Evolutionary conservation across 257 asterid genomes (phyloP), one percentile per base, ranked within the genome.

Genomic region (Solanum chilense): DNA sequence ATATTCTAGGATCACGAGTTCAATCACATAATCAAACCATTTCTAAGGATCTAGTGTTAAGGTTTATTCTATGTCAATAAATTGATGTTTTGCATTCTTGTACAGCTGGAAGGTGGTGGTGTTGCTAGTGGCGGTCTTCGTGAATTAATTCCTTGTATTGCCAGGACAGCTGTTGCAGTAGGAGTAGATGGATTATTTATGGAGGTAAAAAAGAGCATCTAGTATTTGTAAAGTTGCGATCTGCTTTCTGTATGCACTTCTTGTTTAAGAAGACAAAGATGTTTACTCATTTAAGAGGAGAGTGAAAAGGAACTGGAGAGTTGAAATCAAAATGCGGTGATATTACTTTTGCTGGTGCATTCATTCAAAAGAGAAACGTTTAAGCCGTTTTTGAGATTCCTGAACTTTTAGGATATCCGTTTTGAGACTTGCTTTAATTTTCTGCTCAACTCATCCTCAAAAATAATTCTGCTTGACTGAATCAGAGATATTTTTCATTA

Each of bases 41-140:
- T 44, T 5, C 84, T 77, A 27, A 80, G 84, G 64, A 25, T 27
- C 52, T 27, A 49, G 13, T 31, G 33, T 69, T 52, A 42, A 64
- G 18, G 64, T 21, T 45, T 69, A 45, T 77, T 69, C 70, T 56
- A 21, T n/a, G 52, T 66, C 41, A 66, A 87, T 80, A 81, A 86
- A 27, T 88, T 56, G 76, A 29, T 1, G 44, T 89, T 87, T 35
- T 84, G 33, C 83, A 70, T 76, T 78, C 80, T 66, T 81, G 87
- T 75, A 88, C 93, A 96, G 98, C 93, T 95, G 71, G 99, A 97
- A 90, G 99, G 99, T 88, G 98, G 99, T 66, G 98, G 99, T 73
- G 99, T 97, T 89, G 99, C 98, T 47, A 97, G 99, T 92, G 99
- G 99, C 29, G 98, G 98, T 90, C 98, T 97, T 76, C 98, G 99